Evolutionary conservation across 257 asterid species (phyloP).

Genomic region (Verbena officinalis): DNA sequence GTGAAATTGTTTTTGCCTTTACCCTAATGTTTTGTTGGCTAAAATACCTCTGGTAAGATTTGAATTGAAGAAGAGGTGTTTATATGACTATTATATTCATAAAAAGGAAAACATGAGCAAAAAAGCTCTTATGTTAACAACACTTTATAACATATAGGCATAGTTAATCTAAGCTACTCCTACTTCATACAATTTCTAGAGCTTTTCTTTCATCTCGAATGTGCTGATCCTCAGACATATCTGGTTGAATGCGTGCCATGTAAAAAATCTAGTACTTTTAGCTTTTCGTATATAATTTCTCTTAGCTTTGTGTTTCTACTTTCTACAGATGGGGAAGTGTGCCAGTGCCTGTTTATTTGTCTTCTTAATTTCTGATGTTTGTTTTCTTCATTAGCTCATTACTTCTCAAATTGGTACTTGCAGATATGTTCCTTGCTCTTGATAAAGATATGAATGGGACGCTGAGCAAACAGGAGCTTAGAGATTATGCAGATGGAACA

Average conservation of each 20-base stretch:
- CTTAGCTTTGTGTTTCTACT: slow-evolving; percentile 22
- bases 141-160: no score
- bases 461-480: slow-evolving; percentile 91
- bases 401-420: slow-evolving; percentile 26
- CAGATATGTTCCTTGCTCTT: slow-evolving; percentile 98
- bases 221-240: slow-evolving; percentile 20
- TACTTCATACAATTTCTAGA: no score
- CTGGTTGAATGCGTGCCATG: neutral
- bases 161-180: no score
- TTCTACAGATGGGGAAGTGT: slow-evolving; percentile 8
- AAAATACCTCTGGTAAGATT: no score
- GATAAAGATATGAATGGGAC: slow-evolving; percentile 98
- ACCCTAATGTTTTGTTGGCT: no score
- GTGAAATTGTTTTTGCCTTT: no score
- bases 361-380: slow-evolving; percentile 2
- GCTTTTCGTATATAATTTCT: slow-evolving; percentile 3
- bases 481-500: slow-evolving; percentile 99
- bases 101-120: no score
- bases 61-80: no score
- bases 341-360: slow-evolving; percentile 4
- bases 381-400: slow-evolving; percentile 18
- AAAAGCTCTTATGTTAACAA: no score
- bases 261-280: no score
- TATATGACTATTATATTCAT: no score
- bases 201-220: slow-evolving; percentile 16